Evolutionary conservation across 2,329 filamentous ascomycete genomes (phyloP).

Genomic region (Curvularia sp.): DNA sequence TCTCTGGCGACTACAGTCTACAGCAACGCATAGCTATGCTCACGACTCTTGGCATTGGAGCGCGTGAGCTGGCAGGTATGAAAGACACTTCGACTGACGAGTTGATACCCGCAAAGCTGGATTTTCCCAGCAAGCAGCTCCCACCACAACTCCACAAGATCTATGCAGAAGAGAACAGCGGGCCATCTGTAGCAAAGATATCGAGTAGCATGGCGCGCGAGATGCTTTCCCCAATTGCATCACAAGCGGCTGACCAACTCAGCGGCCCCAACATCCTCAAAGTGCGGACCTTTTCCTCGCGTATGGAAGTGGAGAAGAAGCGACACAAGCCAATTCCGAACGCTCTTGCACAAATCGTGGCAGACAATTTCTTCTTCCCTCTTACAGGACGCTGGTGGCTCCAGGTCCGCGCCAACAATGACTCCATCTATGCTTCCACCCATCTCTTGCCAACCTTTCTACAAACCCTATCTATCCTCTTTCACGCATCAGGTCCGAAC

Average conservation of each 20-base stretch:
- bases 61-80: slow-evolving; percentile 83
- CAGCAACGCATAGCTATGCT: slow-evolving; percentile 83
- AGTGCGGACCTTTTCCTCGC: slow-evolving; percentile 84
- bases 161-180: slow-evolving; percentile 61
- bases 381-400: slow-evolving; percentile 81
- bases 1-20: slow-evolving; percentile 89
- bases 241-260: slow-evolving; percentile 77
- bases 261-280: slow-evolving; percentile 86
- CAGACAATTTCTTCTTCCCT: slow-evolving; percentile 83
- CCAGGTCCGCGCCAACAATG: slow-evolving; percentile 58
- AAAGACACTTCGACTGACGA: slow-evolving; percentile 62
- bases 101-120: slow-evolving; percentile 48
- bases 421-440: slow-evolving; percentile 74
- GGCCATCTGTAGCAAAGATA: slow-evolving; percentile 71
- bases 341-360: slow-evolving; percentile 77
- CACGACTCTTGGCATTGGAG: slow-evolving; percentile 79
- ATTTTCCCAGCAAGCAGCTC: slow-evolving; percentile 83
- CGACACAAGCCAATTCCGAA: slow-evolving; percentile 72
- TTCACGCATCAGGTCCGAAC: slow-evolving; percentile 83
- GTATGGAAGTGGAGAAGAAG: slow-evolving; percentile 70
- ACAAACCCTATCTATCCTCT: slow-evolving; percentile 82
- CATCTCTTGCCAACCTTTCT: slow-evolving; percentile 80
- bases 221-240: slow-evolving; percentile 83
- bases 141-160: slow-evolving; percentile 75
- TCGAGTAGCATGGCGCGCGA: slow-evolving; percentile 70